Percentiles rank a stretch among this genome's conserved stretches.
These are phyloP conservation scores for Aspergillaceae sp. DNA, from an alignment of 2,329 filamentous ascomycete genomes.

Conservation along the genomic window DNA sequence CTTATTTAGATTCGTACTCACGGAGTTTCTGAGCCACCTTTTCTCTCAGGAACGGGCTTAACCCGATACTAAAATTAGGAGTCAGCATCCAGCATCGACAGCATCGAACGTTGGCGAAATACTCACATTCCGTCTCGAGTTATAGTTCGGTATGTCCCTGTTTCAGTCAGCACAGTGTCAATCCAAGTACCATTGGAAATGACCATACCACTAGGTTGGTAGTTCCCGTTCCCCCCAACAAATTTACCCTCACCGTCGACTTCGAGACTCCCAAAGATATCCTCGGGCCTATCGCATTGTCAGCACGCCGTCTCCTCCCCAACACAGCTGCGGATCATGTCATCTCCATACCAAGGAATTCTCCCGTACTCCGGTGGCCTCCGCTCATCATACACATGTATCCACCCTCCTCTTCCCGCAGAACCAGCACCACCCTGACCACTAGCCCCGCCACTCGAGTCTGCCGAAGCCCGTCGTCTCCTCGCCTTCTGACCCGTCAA, in stretches of 20 bases:
- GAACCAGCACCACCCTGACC: constrained; percentile 52
- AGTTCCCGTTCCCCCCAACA: constrained; percentile 47
- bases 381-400: constrained; percentile 54
- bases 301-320: constrained; percentile 1
- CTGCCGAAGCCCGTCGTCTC: constrained; percentile 28
- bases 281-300: constrained; percentile 43
- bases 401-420: constrained; percentile 51
- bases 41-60: constrained; percentile 42
- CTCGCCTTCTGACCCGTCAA: constrained; percentile 30
- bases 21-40: constrained; percentile 43
- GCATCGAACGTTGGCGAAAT: not conserved
- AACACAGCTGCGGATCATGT: not conserved
- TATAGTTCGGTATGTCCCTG: constrained; percentile 51
- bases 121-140: constrained; percentile 53
- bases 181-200: not conserved
- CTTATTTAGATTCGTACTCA: constrained; percentile 19
- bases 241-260: constrained; percentile 52
- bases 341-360: constrained; percentile 45
- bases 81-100: constrained; percentile 12
- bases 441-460: constrained; percentile 48
- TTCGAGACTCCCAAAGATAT: constrained; percentile 58
- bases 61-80: constrained; percentile 30
- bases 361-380: constrained; percentile 55
- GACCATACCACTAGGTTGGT: constrained; percentile 48
- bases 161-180: constrained; percentile 7